Percentiles rank a stretch among this genome's conserved stretches.
Conservation (phyloP, 2,329 filamentous ascomycete species). For the Xylariaceae sp. region DNA sequence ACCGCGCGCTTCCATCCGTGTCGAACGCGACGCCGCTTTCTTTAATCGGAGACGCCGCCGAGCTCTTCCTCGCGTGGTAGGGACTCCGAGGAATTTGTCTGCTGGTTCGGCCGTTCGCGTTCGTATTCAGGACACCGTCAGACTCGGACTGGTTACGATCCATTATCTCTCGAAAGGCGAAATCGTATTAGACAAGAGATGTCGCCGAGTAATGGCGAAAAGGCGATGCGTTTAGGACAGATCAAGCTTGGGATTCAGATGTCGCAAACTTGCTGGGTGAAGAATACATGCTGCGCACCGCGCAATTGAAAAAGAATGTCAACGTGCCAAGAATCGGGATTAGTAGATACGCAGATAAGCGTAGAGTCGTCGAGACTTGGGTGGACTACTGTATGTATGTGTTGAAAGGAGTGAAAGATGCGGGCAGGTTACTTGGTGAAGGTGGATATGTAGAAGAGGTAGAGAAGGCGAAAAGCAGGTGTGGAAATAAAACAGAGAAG, state of each 20-base stretch:
- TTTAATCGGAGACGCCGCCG: slow-evolving; percentile 20
- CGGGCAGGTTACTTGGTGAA: not conserved
- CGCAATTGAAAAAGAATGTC: not conserved
- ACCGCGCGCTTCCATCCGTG: slow-evolving; percentile 15
- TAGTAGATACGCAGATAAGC: not conserved
- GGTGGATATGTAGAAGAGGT: no score
- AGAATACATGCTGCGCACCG: slow-evolving; percentile 15
- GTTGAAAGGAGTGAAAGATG: not conserved
- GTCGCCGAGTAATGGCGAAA: not conserved
- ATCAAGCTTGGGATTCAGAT: slow-evolving; percentile 19
- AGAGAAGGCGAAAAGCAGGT: not conserved
- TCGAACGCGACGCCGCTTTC: slow-evolving; percentile 25
- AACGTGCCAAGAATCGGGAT: not conserved
- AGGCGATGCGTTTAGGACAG: not conserved
- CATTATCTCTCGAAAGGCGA: slow-evolving; percentile 15
- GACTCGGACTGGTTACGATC: slow-evolving; percentile 23
- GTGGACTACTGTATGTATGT: not conserved
- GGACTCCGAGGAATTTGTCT: slow-evolving; percentile 21
- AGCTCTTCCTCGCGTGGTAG: slow-evolving; percentile 16
- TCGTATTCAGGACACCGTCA: slow-evolving; percentile 22
- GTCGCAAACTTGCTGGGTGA: slow-evolving; percentile 3
- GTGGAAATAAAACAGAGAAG: not conserved
- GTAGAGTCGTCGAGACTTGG: not conserved
- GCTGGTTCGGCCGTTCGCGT: slow-evolving; percentile 25
- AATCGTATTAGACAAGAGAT: not conserved